Evolutionary conservation across 306 rosid species (phyloP).

Genomic region (Boehmeria nivea): DNA sequence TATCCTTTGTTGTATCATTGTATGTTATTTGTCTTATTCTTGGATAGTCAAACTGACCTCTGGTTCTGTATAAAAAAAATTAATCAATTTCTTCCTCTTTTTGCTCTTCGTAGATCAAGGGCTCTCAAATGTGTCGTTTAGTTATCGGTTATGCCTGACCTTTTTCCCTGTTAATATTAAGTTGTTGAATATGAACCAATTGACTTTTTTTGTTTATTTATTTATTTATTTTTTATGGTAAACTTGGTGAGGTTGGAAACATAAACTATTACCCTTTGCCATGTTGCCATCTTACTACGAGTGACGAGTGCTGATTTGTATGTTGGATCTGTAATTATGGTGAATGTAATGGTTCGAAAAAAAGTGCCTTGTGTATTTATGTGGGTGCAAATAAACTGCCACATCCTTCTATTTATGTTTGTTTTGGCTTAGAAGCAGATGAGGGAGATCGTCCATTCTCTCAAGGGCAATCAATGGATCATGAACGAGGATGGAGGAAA

Average conservation of each 20-base stretch:
- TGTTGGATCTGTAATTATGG: background rate
- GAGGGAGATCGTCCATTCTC: constrained; percentile 42
- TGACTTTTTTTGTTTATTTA: too few species aligned
- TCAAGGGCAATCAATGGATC: constrained; percentile 46
- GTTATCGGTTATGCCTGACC: constrained; percentile 5
- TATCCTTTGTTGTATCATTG: constrained; percentile 36
- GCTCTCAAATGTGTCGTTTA: background rate
- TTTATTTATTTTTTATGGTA: too few species aligned
- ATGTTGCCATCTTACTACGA: too few species aligned
- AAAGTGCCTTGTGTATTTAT: background rate
- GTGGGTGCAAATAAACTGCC: constrained; percentile 15
- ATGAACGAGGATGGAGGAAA: constrained; percentile 37
- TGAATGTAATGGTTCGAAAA: background rate
- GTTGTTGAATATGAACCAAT: too few species aligned
- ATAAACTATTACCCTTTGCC: too few species aligned
- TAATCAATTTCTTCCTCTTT: constrained; percentile 4
- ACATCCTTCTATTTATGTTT: constrained; percentile 17
- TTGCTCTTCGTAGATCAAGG: background rate
- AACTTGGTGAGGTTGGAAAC: too few species aligned
- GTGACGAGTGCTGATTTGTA: too few species aligned
- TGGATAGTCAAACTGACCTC: constrained; percentile 25
- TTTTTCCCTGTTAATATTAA: background rate
- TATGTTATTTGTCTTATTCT: constrained; percentile 7
- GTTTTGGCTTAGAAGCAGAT: constrained; percentile 58
- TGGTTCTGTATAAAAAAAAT: constrained; percentile 10